A percentile compares a stretch with the other conserved stretches of the same genome.
These are phyloP conservation scores for Arabidopsis hybrid DNA, from an alignment of 441 rosid genomes.

Conservation along the genomic window DNA sequence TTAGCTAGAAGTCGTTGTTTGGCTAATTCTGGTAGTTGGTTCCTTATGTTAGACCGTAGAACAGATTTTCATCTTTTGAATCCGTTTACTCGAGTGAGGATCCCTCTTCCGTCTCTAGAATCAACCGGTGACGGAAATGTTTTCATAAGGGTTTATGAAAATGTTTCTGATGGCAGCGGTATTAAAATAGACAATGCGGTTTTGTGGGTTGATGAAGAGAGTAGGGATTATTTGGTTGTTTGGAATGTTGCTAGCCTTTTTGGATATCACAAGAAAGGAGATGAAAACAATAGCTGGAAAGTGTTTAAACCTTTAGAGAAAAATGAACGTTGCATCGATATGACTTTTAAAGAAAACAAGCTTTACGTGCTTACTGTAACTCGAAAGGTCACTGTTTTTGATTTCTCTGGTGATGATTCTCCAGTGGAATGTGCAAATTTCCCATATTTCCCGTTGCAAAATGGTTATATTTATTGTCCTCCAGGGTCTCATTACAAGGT, in stretches of 20 bases:
- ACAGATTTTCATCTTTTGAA: background rate
- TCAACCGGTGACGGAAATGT: background rate
- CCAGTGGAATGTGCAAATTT: slow-evolving; percentile 6
- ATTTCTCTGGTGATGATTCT: background rate
- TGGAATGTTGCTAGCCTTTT: too few species aligned
- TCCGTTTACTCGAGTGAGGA: background rate
- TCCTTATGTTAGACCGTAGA: background rate
- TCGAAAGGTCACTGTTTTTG: background rate
- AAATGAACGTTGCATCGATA: background rate
- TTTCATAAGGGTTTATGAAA: too few species aligned
- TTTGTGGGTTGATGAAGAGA: too few species aligned
- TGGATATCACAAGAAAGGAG: too few species aligned
- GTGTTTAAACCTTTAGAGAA: background rate
- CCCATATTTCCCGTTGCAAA: background rate
- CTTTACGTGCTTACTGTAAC: slow-evolving; percentile 1
- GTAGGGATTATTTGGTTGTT: too few species aligned
- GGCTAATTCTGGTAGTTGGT: background rate
- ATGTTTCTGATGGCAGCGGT: background rate
- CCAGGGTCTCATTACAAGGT: background rate
- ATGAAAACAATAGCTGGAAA: too few species aligned
- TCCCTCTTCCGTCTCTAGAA: background rate
- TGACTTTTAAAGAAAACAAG: slow-evolving; percentile 10
- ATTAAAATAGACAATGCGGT: background rate
- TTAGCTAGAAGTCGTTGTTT: too few species aligned
- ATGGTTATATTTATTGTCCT: background rate